Conservation (phyloP, 345 rosid species). For the Populus alba region DNA sequence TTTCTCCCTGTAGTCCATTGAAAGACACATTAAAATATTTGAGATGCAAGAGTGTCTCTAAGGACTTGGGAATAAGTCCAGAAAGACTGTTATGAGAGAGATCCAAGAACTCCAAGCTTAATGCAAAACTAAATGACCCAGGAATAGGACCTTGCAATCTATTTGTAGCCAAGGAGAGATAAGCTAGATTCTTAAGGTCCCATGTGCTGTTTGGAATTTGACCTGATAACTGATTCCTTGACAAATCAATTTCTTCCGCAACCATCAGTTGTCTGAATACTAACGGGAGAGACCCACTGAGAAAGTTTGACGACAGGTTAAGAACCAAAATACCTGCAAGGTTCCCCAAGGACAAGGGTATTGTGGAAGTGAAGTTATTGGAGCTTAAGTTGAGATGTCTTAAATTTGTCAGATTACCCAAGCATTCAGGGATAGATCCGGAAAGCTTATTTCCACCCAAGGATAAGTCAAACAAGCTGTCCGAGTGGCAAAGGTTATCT, state of each 20-base stretch:
- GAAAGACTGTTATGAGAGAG: too few relatives aligned
- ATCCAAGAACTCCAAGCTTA: too few relatives aligned
- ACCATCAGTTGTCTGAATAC: neutral
- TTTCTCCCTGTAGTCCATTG: too few relatives aligned
- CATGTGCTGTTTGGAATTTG: neutral
- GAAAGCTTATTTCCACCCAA: neutral
- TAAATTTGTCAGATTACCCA: neutral
- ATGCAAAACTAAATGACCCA: too few relatives aligned
- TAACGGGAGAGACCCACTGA: neutral
- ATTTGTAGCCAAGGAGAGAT: too few relatives aligned
- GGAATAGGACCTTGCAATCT: too few relatives aligned
- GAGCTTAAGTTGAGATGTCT: neutral
- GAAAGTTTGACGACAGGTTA: neutral
- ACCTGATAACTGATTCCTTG: neutral
- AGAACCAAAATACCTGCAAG: neutral
- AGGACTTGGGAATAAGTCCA: too few relatives aligned
- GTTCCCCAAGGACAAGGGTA: neutral
- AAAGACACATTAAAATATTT: too few relatives aligned
- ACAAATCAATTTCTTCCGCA: neutral
- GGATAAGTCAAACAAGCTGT: neutral
- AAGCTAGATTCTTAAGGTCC: too few relatives aligned
- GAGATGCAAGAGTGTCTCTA: too few relatives aligned
- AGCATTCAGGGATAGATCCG: slow-evolving; percentile 1
- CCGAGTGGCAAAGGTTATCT: neutral
- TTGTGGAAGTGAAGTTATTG: neutral